A percentile compares a stretch with the other conserved stretches of the same genome.
These are phyloP conservation scores for Fusarium pseudonygamai DNA, from an alignment of 2,329 filamentous ascomycete genomes.

Conservation along the genomic window DNA sequence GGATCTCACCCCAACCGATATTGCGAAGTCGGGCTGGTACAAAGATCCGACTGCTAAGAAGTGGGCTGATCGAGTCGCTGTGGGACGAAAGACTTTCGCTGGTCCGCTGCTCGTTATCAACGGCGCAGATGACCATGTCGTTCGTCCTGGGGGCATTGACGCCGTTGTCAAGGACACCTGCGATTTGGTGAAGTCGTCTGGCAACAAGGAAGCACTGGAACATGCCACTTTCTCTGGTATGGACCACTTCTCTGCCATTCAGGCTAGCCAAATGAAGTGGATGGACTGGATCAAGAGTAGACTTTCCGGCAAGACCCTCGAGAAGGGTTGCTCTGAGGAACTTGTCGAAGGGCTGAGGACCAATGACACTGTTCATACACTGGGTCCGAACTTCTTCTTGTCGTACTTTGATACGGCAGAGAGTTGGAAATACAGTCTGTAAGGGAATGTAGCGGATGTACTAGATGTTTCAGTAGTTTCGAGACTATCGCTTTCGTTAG, in stretches of 20 bases:
- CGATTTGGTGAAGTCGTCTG: background rate
- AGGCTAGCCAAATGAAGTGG: slow-evolving; percentile 25
- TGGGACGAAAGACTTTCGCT: background rate
- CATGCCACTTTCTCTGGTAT: background rate
- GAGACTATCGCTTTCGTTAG: background rate
- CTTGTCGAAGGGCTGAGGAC: background rate
- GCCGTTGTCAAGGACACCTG: slow-evolving; percentile 1
- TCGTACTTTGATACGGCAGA: slow-evolving; percentile 8
- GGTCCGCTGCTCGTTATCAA: background rate
- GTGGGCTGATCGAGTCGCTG: slow-evolving; percentile 3
- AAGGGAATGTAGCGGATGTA: background rate
- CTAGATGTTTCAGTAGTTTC: background rate
- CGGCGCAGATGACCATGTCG: slow-evolving; percentile 1
- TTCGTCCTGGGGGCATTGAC: slow-evolving; percentile 9
- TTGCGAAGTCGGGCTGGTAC: background rate
- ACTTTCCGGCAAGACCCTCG: background rate
- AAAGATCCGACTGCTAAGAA: background rate
- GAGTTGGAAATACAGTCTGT: slow-evolving; percentile 9
- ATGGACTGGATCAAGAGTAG: slow-evolving; percentile 30
- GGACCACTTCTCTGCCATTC: slow-evolving; percentile 28
- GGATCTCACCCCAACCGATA: background rate
- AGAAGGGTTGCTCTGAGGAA: slow-evolving; percentile 1
- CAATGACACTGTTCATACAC: background rate
- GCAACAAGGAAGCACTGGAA: background rate
- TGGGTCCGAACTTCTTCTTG: slow-evolving; percentile 15